Percentiles rank a stretch among this genome's conserved stretches.
Evolutionary conservation across 2,329 filamentous ascomycete genomes (phyloP).

Genomic region (Colletotrichum salicis): DNA sequence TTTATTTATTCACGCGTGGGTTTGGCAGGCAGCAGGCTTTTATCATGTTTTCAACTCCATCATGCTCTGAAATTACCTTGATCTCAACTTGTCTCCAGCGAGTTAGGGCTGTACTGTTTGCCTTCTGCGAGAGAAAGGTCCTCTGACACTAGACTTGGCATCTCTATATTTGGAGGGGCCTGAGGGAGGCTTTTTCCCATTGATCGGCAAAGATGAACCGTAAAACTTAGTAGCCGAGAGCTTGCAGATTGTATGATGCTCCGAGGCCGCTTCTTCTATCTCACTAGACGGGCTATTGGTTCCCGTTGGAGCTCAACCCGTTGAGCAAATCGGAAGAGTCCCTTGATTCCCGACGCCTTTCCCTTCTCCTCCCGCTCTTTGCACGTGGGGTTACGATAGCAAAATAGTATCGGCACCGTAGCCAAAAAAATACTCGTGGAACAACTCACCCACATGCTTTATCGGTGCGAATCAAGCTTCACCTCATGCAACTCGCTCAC

Average conservation of each 20-base stretch:
- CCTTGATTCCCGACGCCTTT: background rate
- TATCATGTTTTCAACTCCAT: too few species aligned
- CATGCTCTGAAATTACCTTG: too few species aligned
- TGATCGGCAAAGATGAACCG: background rate
- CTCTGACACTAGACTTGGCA: too few species aligned
- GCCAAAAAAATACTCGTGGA: background rate
- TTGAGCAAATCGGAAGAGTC: background rate
- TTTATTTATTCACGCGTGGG: too few species aligned
- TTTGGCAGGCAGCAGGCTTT: too few species aligned
- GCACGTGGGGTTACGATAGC: background rate
- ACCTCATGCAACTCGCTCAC: background rate
- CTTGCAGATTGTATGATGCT: background rate
- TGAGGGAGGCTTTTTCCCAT: too few species aligned
- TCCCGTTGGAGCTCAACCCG: background rate
- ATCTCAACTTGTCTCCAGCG: too few species aligned
- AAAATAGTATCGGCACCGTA: background rate
- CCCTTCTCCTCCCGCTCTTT: background rate
- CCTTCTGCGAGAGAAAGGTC: too few species aligned
- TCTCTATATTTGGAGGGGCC: too few species aligned
- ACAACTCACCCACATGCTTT: background rate
- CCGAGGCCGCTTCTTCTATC: background rate
- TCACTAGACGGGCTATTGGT: background rate
- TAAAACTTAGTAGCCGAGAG: background rate
- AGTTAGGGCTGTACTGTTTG: too few species aligned
- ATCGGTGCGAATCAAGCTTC: constrained; percentile 25